phyloP scores from a whole-genome alignment of 1,284 basidiomycete genomes.

The Boletellus sp. region DNA sequence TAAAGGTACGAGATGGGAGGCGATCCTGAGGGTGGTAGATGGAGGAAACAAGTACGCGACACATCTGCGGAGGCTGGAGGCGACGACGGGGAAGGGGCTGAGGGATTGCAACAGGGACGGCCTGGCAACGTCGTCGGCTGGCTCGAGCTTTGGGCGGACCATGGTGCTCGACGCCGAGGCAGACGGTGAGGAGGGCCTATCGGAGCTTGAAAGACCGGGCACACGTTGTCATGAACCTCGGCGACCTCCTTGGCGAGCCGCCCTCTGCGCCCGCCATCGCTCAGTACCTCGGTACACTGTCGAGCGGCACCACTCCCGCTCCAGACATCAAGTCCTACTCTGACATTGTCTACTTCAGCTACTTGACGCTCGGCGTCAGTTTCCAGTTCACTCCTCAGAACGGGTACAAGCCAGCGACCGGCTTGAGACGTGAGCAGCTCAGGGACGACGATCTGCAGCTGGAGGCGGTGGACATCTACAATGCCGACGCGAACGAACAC shows the following conservation, averaged over 20 bases:
- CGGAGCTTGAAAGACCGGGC: slow-evolving; percentile 22
- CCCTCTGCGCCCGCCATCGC: slow-evolving; percentile 44
- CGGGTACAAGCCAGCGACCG: slow-evolving; percentile 56
- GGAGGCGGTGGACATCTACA: slow-evolving; percentile 81
- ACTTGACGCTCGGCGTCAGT: slow-evolving; percentile 74
- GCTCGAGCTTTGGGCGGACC: slow-evolving; percentile 29
- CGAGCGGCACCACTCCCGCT: slow-evolving; percentile 21
- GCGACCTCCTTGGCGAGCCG: slow-evolving; percentile 42
- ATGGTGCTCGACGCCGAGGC: slow-evolving; percentile 16
- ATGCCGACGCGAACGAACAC: slow-evolving; percentile 38
- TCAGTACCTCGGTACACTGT: slow-evolving; percentile 43
- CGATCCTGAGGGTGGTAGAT: slow-evolving; percentile 40
- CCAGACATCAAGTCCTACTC: slow-evolving; percentile 75
- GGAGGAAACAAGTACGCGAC: slow-evolving; percentile 40
- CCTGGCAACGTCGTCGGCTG: slow-evolving; percentile 7
- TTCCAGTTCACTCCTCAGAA: slow-evolving; percentile 62
- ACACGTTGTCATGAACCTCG: slow-evolving; percentile 25
- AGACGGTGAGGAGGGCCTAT: slow-evolving; percentile 12
- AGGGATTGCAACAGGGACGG: background rate
- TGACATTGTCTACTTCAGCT: slow-evolving; percentile 84
- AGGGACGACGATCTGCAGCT: slow-evolving; percentile 50
- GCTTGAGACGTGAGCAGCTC: slow-evolving; percentile 46
- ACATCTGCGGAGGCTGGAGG: slow-evolving; percentile 5
- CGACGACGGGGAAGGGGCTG: slow-evolving; percentile 1
- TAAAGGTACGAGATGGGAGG: slow-evolving; percentile 59